These are phyloP conservation scores for Zelopaecilomyces penicillatus DNA, from an alignment of 2,329 filamentous ascomycete species.

Conservation along the genomic window DNA sequence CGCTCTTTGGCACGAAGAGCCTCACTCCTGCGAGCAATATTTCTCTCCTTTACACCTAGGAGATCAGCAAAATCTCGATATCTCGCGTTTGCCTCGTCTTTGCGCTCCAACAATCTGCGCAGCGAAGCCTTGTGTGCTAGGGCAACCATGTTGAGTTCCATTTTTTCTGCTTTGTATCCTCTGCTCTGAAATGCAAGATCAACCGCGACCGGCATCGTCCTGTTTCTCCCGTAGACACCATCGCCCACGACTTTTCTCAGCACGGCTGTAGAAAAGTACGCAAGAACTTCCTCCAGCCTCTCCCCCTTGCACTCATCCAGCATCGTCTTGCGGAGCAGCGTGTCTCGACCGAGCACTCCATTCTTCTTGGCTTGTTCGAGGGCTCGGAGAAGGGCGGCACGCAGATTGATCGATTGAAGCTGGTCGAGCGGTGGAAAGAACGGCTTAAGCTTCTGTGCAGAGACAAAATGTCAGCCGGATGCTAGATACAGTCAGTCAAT, in stretches of 20 bases:
- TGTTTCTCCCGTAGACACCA: conserved; percentile 26
- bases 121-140: conserved; percentile 67
- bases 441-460: conserved; percentile 68
- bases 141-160: conserved; percentile 54
- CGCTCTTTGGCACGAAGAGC: conserved; percentile 27
- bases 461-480: conserved; percentile 4
- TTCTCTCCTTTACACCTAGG: conserved; percentile 53
- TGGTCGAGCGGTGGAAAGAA: conserved; percentile 90
- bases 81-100: conserved; percentile 47
- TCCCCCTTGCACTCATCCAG: conserved; percentile 93
- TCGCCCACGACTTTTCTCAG: conserved; percentile 58
- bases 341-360: conserved; percentile 70
- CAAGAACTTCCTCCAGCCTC: conserved; percentile 76
- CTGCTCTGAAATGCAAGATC: conserved; percentile 50
- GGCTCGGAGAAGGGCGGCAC: conserved; percentile 70
- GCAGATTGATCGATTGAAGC: conserved; percentile 82
- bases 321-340: conserved; percentile 84
- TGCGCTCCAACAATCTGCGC: conserved; percentile 47
- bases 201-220: conserved; percentile 42
- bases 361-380: conserved; percentile 84
- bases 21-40: conserved; percentile 47
- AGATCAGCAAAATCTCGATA: conserved; percentile 58
- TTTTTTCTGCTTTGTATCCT: conserved; percentile 47
- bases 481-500: not conserved
- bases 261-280: conserved; percentile 75